A percentile compares a stretch with the other conserved stretches of the same genome.
These are phyloP conservation scores for Lactifluus echinatus DNA, from an alignment of 768 basidiomycete species.

Conservation along the genomic window DNA sequence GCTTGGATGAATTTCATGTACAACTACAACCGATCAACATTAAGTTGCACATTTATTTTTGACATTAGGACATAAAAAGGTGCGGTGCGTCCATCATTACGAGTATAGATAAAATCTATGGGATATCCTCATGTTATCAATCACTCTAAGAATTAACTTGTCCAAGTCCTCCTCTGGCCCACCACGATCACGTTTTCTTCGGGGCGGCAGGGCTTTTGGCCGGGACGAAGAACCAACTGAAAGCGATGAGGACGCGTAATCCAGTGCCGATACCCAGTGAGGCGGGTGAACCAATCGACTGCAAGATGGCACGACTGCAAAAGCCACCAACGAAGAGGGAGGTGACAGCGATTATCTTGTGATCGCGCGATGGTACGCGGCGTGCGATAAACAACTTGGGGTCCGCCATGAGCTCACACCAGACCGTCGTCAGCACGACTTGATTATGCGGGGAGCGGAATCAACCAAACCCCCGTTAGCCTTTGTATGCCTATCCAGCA, in stretches of 20 bases:
- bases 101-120: background rate
- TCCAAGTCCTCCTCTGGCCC: background rate
- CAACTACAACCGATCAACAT: too few species aligned
- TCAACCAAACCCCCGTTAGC: background rate
- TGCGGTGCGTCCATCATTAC: background rate
- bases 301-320: slow-evolving; percentile 48
- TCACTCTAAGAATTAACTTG: background rate
- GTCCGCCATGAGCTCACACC: slow-evolving; percentile 83
- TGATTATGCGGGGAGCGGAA: background rate
- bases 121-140: background rate
- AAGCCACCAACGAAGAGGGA: slow-evolving; percentile 77
- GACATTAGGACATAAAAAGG: too few species aligned
- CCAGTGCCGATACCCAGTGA: slow-evolving; percentile 62
- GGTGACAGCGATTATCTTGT: slow-evolving; percentile 56
- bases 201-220: slow-evolving; percentile 24
- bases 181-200: background rate
- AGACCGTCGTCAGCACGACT: slow-evolving; percentile 82
- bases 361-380: slow-evolving; percentile 55
- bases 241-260: slow-evolving; percentile 48
- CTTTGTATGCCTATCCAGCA: background rate
- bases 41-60: too few species aligned
- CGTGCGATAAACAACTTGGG: slow-evolving; percentile 59
- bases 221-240: slow-evolving; percentile 62
- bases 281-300: slow-evolving; percentile 49
- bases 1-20: too few species aligned